Evolutionary conservation across 148 eudicot genomes (phyloP).

Genomic region (Chenopodium album): DNA sequence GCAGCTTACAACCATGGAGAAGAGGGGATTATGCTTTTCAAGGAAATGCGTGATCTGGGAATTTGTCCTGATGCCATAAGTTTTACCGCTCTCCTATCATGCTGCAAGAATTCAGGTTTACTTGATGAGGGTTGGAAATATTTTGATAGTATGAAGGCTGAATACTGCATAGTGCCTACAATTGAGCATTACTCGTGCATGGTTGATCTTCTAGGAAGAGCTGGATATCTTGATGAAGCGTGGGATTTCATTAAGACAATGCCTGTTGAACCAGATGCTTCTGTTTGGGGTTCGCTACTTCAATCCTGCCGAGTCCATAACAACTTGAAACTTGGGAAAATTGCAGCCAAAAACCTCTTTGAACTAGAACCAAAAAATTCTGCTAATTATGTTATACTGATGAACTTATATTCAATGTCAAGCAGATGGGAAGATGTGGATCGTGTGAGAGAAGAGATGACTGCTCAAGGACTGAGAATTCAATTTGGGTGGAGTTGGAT

Average conservation of each 20-base stretch:
- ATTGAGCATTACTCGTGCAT: slow-evolving; percentile 71
- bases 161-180: slow-evolving; percentile 42
- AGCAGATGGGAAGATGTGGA: slow-evolving; percentile 48
- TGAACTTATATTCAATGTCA: slow-evolving; percentile 47
- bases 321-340: slow-evolving; percentile 48
- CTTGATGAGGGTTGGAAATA: slow-evolving; percentile 59
- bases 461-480: slow-evolving; percentile 28
- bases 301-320: slow-evolving; percentile 43
- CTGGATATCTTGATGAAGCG: slow-evolving; percentile 70
- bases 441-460: slow-evolving; percentile 38
- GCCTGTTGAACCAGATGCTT: slow-evolving; percentile 52
- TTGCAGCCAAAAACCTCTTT: slow-evolving; percentile 51
- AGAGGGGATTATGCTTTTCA: slow-evolving; percentile 45
- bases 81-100: slow-evolving; percentile 55
- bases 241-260: slow-evolving; percentile 55
- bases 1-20: slow-evolving; percentile 45
- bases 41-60: slow-evolving; percentile 38
- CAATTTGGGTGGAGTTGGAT: slow-evolving; percentile 62
- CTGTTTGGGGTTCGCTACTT: slow-evolving; percentile 62
- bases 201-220: slow-evolving; percentile 75
- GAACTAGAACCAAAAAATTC: slow-evolving; percentile 56
- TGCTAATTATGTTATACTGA: slow-evolving; percentile 54
- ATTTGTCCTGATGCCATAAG: slow-evolving; percentile 54
- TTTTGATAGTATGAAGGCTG: slow-evolving; percentile 52
- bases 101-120: slow-evolving; percentile 58